Percentiles rank a stretch among this genome's conserved stretches.
Evolutionary conservation across 176 grass and related monocot species (phyloP).

Genomic region (Oryza australiensis): DNA sequence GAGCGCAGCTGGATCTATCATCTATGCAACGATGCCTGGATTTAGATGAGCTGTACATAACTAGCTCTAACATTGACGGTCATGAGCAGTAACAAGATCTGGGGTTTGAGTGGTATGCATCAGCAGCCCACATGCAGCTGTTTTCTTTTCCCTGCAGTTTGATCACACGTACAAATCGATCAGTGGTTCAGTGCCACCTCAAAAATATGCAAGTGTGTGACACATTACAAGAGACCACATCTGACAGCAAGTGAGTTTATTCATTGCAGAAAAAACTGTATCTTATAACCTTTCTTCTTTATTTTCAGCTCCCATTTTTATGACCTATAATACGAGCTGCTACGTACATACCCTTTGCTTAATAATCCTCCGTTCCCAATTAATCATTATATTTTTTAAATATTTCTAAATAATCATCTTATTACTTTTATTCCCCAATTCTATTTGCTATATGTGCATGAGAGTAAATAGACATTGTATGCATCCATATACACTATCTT

Average conservation of each 20-base stretch:
- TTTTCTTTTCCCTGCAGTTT: background rate
- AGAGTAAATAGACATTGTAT: too few species aligned
- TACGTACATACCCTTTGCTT: too few species aligned
- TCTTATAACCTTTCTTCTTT: background rate
- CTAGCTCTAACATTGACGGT: slow-evolving; percentile 13
- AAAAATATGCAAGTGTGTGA: background rate
- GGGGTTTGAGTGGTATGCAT: background rate
- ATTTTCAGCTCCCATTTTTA: background rate
- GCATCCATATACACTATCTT: too few species aligned
- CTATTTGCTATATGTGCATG: too few species aligned
- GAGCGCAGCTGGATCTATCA: slow-evolving; percentile 40
- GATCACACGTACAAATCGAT: background rate
- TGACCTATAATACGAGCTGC: background rate
- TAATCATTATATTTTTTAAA: too few species aligned
- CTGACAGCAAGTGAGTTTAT: background rate
- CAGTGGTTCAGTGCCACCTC: background rate
- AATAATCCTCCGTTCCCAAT: too few species aligned
- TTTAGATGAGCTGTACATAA: slow-evolving; percentile 38
- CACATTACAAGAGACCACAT: background rate
- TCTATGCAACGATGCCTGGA: slow-evolving; percentile 25
- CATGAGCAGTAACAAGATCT: background rate
- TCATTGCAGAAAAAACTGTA: background rate
- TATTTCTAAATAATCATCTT: too few species aligned
- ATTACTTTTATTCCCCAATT: too few species aligned
- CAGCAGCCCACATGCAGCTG: slow-evolving; percentile 27